Percentiles rank a stretch among this genome's conserved stretches.
Conservation (phyloP, 2,329 filamentous ascomycete genomes). For the Fusarium veterinarium region DNA sequence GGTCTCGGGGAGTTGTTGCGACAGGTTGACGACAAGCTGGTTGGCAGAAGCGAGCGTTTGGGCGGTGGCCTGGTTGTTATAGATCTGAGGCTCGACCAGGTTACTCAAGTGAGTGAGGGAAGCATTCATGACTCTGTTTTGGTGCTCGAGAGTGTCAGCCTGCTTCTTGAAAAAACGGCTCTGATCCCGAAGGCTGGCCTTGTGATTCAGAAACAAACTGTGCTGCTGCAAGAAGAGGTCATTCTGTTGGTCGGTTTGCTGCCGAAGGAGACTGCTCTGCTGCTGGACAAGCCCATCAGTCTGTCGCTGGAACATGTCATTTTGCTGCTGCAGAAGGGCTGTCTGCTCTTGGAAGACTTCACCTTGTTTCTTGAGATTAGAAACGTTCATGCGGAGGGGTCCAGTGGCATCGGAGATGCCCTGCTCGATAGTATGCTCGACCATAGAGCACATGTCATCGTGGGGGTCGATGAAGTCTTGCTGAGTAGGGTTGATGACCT, state of each 20-base stretch:
- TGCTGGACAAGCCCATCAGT: not conserved
- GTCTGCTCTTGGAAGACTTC: conserved; percentile 23
- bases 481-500: not conserved
- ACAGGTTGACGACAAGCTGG: conserved; percentile 41
- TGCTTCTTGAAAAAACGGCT: conserved; percentile 31
- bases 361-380: conserved; percentile 41
- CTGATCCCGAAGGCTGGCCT: conserved; percentile 1
- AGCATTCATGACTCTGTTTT: conserved; percentile 41
- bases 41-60: conserved; percentile 40
- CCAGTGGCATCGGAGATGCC: conserved; percentile 48
- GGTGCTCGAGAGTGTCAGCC: conserved; percentile 24
- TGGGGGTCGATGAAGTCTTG: conserved; percentile 13
- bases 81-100: conserved; percentile 35
- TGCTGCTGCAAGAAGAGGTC: not conserved
- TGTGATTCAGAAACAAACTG: not conserved
- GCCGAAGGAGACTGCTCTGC: not conserved
- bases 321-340: not conserved
- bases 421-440: conserved; percentile 49
- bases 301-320: not conserved
- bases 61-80: conserved; percentile 29
- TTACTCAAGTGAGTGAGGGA: conserved; percentile 27
- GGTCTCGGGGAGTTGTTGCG: conserved; percentile 41
- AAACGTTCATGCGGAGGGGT: conserved; percentile 46
- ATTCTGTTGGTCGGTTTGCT: not conserved
- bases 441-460: conserved; percentile 45